Conservation (phyloP, 78 protist genomes). For the Planoprotostelium fungivorum region DNA sequence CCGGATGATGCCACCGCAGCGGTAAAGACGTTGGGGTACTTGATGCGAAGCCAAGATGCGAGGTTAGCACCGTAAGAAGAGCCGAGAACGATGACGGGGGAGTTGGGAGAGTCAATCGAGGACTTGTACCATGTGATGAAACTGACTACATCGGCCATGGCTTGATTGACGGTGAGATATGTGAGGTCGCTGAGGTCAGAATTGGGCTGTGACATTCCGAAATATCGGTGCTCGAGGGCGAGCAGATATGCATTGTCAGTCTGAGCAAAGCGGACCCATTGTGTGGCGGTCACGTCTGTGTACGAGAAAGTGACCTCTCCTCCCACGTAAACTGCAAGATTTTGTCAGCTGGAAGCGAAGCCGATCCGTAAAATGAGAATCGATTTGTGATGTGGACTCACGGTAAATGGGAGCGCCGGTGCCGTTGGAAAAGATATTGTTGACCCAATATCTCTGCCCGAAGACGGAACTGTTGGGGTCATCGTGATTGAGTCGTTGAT, state of each 20-base stretch:
- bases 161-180: not conserved
- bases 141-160: not conserved
- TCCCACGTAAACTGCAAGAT: not conserved
- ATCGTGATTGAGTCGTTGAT: not conserved
- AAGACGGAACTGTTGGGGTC: not conserved
- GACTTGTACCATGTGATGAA: not conserved
- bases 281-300: not conserved
- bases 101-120: not conserved
- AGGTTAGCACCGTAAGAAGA: conserved; percentile 46
- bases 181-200: not conserved
- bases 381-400: not conserved
- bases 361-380: not conserved
- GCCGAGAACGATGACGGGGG: conserved; percentile 20
- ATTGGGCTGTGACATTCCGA: not conserved
- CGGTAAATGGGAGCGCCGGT: not conserved
- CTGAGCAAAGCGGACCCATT: not conserved
- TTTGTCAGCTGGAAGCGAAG: too few species aligned
- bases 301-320: not conserved
- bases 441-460: not conserved
- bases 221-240: not conserved
- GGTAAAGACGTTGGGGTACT: conserved; percentile 24
- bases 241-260: not conserved
- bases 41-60: conserved; percentile 47
- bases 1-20: conserved; percentile 37
- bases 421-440: not conserved